A percentile compares a stretch with the other conserved stretches of the same genome.
These are phyloP conservation scores for Chaetomiaceae sp. DNA, from an alignment of 2,329 filamentous ascomycete genomes.

Conservation along the genomic window DNA sequence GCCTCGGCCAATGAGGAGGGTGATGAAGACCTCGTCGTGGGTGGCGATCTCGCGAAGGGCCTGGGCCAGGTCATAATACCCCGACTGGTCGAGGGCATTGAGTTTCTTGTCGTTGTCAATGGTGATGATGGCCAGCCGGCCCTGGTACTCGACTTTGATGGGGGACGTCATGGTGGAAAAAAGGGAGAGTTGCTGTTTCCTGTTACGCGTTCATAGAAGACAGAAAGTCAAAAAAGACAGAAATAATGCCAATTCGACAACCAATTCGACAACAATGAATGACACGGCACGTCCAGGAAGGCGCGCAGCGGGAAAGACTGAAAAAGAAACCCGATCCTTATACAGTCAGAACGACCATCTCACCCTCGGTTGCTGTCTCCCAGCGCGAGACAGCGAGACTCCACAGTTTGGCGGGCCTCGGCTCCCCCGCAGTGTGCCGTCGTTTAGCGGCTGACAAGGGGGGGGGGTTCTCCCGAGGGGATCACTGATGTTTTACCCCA, in stretches of 20 bases:
- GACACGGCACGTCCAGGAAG: neutral
- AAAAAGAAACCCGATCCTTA: neutral
- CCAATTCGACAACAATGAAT: neutral
- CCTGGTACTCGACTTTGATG: constrained; percentile 57
- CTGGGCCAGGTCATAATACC: constrained; percentile 74
- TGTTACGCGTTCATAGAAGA: neutral
- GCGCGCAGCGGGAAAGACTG: neutral
- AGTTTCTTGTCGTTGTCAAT: constrained; percentile 83
- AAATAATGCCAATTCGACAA: neutral
- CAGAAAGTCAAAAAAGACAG: neutral
- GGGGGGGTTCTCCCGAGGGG: too few species aligned
- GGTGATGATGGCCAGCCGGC: constrained; percentile 75
- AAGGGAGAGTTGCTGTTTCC: neutral
- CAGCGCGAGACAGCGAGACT: neutral
- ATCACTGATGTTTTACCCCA: too few species aligned
- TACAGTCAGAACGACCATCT: neutral
- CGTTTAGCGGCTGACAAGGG: neutral
- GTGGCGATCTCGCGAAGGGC: constrained; percentile 72
- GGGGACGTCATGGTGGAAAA: constrained; percentile 34
- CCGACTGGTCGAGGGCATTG: constrained; percentile 67
- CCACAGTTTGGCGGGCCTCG: constrained; percentile 11
- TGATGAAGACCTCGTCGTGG: constrained; percentile 77
- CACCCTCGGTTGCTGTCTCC: constrained; percentile 11
- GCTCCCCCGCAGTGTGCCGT: constrained; percentile 14
- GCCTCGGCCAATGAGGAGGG: constrained; percentile 79